Base-by-base conservation (phyloP, 441 rosid genomes). In the Geranium incanum region DNA sequence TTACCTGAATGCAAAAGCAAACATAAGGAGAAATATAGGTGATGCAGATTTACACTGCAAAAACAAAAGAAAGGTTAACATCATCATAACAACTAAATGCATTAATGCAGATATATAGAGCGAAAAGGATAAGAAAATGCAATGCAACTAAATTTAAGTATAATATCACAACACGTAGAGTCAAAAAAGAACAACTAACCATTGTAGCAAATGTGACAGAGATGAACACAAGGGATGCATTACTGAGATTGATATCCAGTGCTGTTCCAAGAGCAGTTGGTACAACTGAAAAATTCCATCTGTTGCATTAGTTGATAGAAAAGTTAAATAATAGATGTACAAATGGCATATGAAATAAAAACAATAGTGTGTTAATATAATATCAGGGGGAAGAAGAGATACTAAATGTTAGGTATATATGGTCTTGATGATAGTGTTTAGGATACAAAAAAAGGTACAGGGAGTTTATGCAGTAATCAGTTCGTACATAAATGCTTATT, bases 1-100 rank as follows among this genome's bases (percentile, higher is more conserved):
- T 81, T 79, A 95, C 99, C 97, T 95, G 91, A 95, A 95, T 70
- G 97, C 97, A 87, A 95, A 95, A 78, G 99, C 97, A 76, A 95
- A 95, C 63, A 95, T 70, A 68, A 95, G 89, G 71, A 95, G 99
- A 83, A 92, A 95, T 83, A 95, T 89, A 41, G 99, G 99, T 50
- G 97, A 80, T 50, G 98, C 99, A 65, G 99, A 95, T 89, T 95
- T 95, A 84, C 99, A 95, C 98, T 95, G 91, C 87, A 86, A 72
- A 69, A 11, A 73, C 18, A 59, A 70, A 36, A 67, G 67, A 36
- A 66, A 36, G 28, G 9, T 75, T 55, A 18, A 66, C 74, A 72
- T 73, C 55, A 70, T 60, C 68, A 70, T 60, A 74, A 78, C 9
- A 71, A 66, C 28, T 57, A 45, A 69, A 28, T 50, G 74, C 52